Conservation (phyloP, 139 green algal species). For the Chlamydomonas sp. region DNA sequence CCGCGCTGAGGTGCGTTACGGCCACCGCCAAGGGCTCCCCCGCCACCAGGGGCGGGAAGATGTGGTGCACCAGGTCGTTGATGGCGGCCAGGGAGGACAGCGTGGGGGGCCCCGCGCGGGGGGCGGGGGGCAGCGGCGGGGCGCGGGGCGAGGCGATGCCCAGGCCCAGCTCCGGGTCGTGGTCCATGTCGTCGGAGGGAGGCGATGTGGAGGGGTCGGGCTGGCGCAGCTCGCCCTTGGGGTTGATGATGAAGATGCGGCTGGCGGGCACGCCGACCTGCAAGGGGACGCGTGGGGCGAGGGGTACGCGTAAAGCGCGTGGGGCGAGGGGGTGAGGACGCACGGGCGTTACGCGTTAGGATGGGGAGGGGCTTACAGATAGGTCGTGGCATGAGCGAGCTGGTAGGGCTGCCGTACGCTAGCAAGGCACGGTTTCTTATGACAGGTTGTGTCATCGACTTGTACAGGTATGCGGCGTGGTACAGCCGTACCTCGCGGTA, state of each 20-base stretch:
- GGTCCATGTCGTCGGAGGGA: background rate
- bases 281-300: background rate
- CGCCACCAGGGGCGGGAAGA: slow-evolving; percentile 71
- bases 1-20: too few relatives aligned
- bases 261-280: slow-evolving; percentile 80
- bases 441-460: background rate
- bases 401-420: background rate
- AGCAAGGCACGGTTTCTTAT: background rate
- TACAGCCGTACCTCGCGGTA: slow-evolving; percentile 67
- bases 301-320: too few relatives aligned
- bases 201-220: background rate
- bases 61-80: slow-evolving; percentile 75
- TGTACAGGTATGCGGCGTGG: too few relatives aligned
- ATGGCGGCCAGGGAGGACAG: slow-evolving; percentile 69
- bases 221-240: slow-evolving; percentile 66
- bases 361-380: background rate
- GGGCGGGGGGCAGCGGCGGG: background rate
- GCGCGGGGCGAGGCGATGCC: background rate
- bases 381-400: background rate
- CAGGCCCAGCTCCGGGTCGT: background rate
- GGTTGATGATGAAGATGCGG: slow-evolving; percentile 97
- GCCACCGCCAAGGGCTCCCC: background rate
- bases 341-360: background rate
- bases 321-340: background rate
- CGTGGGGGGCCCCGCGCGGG: slow-evolving; percentile 15